phyloP scores from a whole-genome alignment of 257 asterid species.

The Ilex aquifolium region DNA sequence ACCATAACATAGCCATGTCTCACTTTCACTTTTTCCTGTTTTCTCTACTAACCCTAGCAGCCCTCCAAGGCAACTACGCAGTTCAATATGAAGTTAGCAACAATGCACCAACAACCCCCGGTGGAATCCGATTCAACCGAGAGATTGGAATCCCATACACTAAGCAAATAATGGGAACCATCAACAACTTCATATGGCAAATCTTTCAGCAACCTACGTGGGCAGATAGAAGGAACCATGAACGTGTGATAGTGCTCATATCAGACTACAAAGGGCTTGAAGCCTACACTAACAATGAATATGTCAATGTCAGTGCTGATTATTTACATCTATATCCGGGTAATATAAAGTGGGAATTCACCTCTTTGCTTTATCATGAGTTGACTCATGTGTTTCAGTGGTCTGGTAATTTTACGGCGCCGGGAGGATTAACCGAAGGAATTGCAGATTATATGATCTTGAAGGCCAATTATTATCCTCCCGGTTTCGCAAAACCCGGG shows the following conservation, averaged over 20 bases:
- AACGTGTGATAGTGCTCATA: not conserved
- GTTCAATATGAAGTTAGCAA: slow-evolving; percentile 5
- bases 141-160: slow-evolving; percentile 3
- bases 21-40: too few relatives aligned
- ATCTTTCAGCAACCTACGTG: not conserved
- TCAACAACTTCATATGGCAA: slow-evolving; percentile 33
- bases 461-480: slow-evolving; percentile 26
- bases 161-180: slow-evolving; percentile 1
- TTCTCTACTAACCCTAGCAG: too few relatives aligned
- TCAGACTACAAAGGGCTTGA: not conserved
- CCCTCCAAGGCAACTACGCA: slow-evolving; percentile 1
- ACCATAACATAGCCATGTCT: too few relatives aligned
- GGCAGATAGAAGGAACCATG: not conserved
- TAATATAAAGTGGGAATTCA: slow-evolving; percentile 34
- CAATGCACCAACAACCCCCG: not conserved
- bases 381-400: not conserved
- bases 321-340: slow-evolving; percentile 30
- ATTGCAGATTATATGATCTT: slow-evolving; percentile 43
- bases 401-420: too few relatives aligned
- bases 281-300: too few relatives aligned
- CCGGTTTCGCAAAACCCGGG: too few relatives aligned
- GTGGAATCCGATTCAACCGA: slow-evolving; percentile 5
- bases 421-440: too few relatives aligned
- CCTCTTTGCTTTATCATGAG: slow-evolving; percentile 55
- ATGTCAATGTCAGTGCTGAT: too few relatives aligned